Evolutionary conservation across 2,329 filamentous ascomycete genomes (phyloP), one percentile per base, ranked within the genome.

Genomic region (Dactylellina cionopaga): DNA sequence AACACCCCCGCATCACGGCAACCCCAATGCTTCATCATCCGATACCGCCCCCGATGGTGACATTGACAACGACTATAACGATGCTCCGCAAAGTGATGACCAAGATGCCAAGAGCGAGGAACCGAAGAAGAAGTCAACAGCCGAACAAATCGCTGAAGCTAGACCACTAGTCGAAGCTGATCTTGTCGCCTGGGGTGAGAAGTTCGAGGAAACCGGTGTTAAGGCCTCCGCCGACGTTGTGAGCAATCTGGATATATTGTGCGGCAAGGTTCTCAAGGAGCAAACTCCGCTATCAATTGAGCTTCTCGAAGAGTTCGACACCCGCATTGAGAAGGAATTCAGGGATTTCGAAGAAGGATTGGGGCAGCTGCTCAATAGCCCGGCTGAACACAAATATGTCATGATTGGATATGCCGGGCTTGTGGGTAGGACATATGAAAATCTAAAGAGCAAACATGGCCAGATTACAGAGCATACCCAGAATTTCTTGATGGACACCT

Each of bases 191-290:
- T 99, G 95, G 94, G 90, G 97, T 80, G 87, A 87, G 74, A 96
- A 96, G 78, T 97, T 96, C 79, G 86, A 90, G 25, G 87, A 89
- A 70, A 92, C 92, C 7, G 92, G 92, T 5, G 90, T 96, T 71
- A 92, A 96, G 79, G 93, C 92, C 4, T 83, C 86, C n/a, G 87
- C 89, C 73, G 87, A 90, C 76, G 82, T 91, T 4, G 84, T 87
- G 73, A 83, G 85, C 27, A 85, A 87, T 17, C 84, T 91, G 43
- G 81, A 83, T 4, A 86, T 95, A 74, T 92, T 77, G 15, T 74
- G 75, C 41, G 58, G 44, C 24, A 71, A 73, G 33, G 75, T 74
- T 27, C 59, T 72, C 44, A 52, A 51, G 19, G 72, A 75, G 19
- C 72, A 77, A 31, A 62, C 49, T 24, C 49, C 63, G 9, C 49